phyloP scores from a whole-genome alignment of 192 early-diverging fungal genomes.

The Backusella mclennaniae region DNA sequence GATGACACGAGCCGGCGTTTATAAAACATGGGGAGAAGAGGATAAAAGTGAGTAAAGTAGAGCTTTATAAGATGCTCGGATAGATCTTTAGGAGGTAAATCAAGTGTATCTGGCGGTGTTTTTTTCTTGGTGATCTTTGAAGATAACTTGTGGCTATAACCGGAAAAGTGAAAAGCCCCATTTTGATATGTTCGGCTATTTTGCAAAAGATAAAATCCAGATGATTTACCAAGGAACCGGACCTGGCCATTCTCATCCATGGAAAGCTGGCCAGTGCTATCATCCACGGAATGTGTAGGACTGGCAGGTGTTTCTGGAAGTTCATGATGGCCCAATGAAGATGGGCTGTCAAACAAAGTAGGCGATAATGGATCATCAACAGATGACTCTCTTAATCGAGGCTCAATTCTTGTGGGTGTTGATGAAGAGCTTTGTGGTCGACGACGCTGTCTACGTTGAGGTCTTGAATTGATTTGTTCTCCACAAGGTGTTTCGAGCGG shows the following conservation, averaged over 20 bases:
- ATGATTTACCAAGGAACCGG: conserved; percentile 74
- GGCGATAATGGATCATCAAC: conserved; percentile 8
- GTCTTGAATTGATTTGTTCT: conserved; percentile 29
- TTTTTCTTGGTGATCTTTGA: conserved; percentile 26
- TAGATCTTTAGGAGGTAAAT: conserved; percentile 62
- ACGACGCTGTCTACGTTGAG: conserved; percentile 11
- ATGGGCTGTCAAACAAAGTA: conserved; percentile 1
- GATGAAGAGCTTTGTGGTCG: background rate
- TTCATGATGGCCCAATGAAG: conserved; percentile 22
- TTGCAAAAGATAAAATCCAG: conserved; percentile 72
- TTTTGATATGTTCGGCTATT: conserved; percentile 51
- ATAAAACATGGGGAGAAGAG: conserved; percentile 66
- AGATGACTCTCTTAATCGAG: background rate
- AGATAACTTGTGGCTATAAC: conserved; percentile 25
- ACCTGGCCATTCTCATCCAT: conserved; percentile 70
- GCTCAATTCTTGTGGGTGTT: background rate
- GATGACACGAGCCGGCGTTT: conserved; percentile 51
- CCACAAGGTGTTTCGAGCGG: conserved; percentile 37
- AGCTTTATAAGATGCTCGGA: conserved; percentile 55
- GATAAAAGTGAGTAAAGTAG: conserved; percentile 67
- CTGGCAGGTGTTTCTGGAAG: conserved; percentile 12
- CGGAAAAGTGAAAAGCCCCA: conserved; percentile 39
- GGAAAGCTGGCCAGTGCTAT: conserved; percentile 58
- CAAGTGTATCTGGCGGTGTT: conserved; percentile 36
- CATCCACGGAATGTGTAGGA: conserved; percentile 35